Base-by-base conservation (phyloP, 129 eudicot genomes). In the Flaveria ramosissima region DNA sequence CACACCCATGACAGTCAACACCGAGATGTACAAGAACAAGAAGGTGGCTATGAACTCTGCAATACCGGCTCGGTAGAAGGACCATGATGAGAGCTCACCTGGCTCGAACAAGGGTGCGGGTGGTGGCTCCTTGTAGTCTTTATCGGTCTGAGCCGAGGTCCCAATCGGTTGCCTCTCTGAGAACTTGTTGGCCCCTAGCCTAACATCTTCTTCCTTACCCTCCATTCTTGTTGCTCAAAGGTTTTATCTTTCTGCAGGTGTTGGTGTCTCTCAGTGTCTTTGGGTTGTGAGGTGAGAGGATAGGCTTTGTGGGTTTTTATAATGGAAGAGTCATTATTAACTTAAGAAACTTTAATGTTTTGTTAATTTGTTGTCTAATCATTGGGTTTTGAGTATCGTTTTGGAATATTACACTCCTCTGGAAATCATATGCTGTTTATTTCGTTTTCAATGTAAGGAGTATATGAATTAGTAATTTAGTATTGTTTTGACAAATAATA, bases 21-120 rank as follows among this genome's bases (percentile, higher is more conserved):
- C 75, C 2, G 89, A 77, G 70, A 91, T 81, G 71, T 91, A 91
- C 74, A 91, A 75, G 80, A 92, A 92, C 86, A 92, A 78, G 90
- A 92, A 85, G 14, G 97, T 89, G 62, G 97, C 97, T 36, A 92
- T 84, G 82, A 92, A 92, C 90, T 92, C 97, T 11, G 97, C 96
- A 56, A 92, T 89, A 1, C 96, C 96, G 61, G 97, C 97, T 68
- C 97, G 81, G 87, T 91, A 91, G 63, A 91, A 91, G 16, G 97
- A 91, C 97, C 97, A 91, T 47, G 95, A 86, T 7, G 77, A 80
- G 45, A 92, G 73, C 81, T 92, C 97, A 23, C 90, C 95, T 7
- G 92, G 97, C 87, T 92, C 97, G 75, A 89, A 92, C 75, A 89
- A 50, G 0, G 97, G 96, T 3, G 96, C 93, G 12, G 94, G 90